Evolutionary conservation across 352 stramenopile species (phyloP).

Genomic region (Phytophthora tubulina): DNA sequence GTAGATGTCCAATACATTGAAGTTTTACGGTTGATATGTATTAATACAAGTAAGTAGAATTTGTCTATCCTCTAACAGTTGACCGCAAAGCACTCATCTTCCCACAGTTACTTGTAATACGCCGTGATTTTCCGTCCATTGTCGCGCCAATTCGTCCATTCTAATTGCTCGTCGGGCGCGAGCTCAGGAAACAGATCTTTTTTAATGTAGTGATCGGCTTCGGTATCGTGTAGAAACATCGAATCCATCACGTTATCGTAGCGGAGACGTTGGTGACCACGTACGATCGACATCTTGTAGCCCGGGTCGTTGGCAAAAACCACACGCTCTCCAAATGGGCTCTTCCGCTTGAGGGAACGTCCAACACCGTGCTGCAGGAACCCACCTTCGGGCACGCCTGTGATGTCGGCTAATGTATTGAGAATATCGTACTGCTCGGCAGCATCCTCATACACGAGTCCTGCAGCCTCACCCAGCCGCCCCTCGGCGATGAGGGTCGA

Average conservation of each 20-base stretch:
- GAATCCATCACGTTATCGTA: constrained; percentile 45
- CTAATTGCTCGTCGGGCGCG: constrained; percentile 12
- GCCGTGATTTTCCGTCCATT: constrained; percentile 45
- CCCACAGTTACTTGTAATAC: constrained; percentile 59
- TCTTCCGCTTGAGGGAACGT: constrained; percentile 47
- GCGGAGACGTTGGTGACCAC: constrained; percentile 44
- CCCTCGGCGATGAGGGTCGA: constrained; percentile 40
- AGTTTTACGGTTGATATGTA: too few relatives aligned
- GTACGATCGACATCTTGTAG: constrained; percentile 45
- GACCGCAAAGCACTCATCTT: constrained; percentile 39
- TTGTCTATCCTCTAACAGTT: constrained; percentile 1
- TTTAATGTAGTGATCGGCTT: constrained; percentile 42
- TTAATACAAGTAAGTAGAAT: not conserved
- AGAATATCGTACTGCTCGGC: not conserved
- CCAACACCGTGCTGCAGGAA: constrained; percentile 27
- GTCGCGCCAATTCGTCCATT: constrained; percentile 25
- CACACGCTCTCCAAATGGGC: constrained; percentile 36
- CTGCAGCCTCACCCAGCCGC: constrained; percentile 26
- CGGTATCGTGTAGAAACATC: constrained; percentile 46
- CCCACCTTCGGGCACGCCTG: too few relatives aligned
- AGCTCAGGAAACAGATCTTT: constrained; percentile 44
- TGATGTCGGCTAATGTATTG: too few relatives aligned
- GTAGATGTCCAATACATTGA: too few relatives aligned
- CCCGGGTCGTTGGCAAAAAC: constrained; percentile 61
- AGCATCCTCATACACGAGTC: constrained; percentile 32